Base-by-base conservation (phyloP, 768 basidiomycete genomes). In the Sporobolomyces pararoseus region DNA sequence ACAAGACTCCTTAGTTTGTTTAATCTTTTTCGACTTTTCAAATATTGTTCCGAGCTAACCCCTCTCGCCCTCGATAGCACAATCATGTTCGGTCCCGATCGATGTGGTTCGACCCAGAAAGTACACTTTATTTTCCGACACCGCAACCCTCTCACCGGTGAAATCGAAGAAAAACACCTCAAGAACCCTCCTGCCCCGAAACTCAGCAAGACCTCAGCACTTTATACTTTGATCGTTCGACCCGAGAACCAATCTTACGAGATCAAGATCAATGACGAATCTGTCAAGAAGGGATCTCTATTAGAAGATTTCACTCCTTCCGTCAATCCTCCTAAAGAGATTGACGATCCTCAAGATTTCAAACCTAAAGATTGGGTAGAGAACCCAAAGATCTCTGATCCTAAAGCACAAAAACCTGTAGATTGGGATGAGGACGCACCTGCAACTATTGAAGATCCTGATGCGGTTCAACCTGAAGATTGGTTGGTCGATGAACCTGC, bases 101-200 rank as follows among this genome's bases (percentile, higher is more conserved):
- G 81, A 73, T 82, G 82, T 70, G 82, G 82, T 27, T 68, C 80
- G 7, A 82, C 81, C 67, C 80, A 81, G 39, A 78, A 94, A 90
- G 84, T 97, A 61, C 96, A 99, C 84, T 97, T 99, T 82, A 99
- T 99, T 82, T 95, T 99, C 91, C 90, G 93, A 77, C 89, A 97
- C 84, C 87, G 88, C 83, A 94, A 86, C 83, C 95, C 96, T 42
- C 84, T 89, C 76, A 91, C 89, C 52, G 91, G 91, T 76, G 91
- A 92, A 77, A 86, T 85, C 73, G 96, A 98, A 81, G 96, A 99
- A 86, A 98, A 99, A 81, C 96, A 99, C 81, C 87, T 98, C 69
- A 85, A 83, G 62, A 78, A 84, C 68, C 84, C 93, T 71, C 94
- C 92, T 68, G 84, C 84, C 66, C 95, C 95, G 54, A 83, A 87